A percentile compares a stretch with the other conserved stretches of the same genome.
phyloP scores from a whole-genome alignment of 164 flowering plant genomes.

The Sextonia rubra region DNA sequence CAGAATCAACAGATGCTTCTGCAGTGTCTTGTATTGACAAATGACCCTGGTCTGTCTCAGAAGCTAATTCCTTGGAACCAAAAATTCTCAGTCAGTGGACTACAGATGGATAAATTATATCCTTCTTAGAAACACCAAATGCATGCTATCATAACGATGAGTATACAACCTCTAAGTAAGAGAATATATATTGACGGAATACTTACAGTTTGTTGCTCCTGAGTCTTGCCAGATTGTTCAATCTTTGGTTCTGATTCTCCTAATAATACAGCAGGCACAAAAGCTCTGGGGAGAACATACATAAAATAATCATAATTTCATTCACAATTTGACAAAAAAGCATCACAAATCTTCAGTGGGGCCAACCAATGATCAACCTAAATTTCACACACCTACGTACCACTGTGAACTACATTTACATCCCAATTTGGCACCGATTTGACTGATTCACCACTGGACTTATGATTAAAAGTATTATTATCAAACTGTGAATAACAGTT shows the following conservation, averaged over 20 bases:
- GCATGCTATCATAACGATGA: not conserved
- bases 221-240: slow-evolving; percentile 68
- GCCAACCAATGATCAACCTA: not conserved
- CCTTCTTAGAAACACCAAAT: not conserved
- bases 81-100: slow-evolving; percentile 10
- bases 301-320: not conserved
- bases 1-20: slow-evolving; percentile 47
- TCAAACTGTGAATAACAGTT: no score
- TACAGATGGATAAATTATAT: slow-evolving; percentile 2
- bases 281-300: slow-evolving; percentile 54
- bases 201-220: slow-evolving; percentile 65
- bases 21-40: slow-evolving; percentile 33
- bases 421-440: no score
- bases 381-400: not conserved
- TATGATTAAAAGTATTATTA: no score
- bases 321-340: not conserved
- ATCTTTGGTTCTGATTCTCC: slow-evolving; percentile 84
- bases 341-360: not conserved
- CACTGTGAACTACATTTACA: no score
- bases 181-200: not conserved
- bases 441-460: no score
- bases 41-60: slow-evolving; percentile 64
- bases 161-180: not conserved
- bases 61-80: slow-evolving; percentile 44
- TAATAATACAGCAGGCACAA: slow-evolving; percentile 94